A percentile compares a stretch with the other conserved stretches of the same genome.
Conservation (phyloP, 164 flowering plant genomes). For the Cinnamomum micranthum region DNA sequence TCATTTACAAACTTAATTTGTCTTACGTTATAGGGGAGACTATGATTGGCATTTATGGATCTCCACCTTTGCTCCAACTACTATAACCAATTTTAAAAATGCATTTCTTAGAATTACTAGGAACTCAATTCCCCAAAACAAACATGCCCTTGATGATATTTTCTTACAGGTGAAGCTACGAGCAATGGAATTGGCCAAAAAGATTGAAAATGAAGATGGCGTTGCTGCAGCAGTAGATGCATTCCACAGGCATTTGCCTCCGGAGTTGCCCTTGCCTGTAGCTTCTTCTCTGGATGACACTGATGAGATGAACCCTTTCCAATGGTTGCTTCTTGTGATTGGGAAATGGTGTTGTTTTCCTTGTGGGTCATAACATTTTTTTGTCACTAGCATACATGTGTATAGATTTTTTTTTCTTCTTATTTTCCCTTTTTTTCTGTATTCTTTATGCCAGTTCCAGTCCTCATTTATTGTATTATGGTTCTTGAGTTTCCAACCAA, state of each 20-base stretch:
- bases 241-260: slow-evolving; percentile 76
- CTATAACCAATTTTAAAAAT: too few relatives aligned
- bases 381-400: slow-evolving; percentile 1
- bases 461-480: background rate
- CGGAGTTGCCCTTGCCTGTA: slow-evolving; percentile 52
- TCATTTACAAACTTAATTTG: too few relatives aligned
- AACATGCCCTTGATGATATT: background rate
- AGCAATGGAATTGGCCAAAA: slow-evolving; percentile 61
- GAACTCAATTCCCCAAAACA: too few relatives aligned
- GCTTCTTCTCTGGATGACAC: slow-evolving; percentile 30
- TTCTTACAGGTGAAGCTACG: slow-evolving; percentile 53
- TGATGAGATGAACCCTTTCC: slow-evolving; percentile 38
- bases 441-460: slow-evolving; percentile 8
- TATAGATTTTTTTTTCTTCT: background rate
- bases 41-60: too few relatives aligned
- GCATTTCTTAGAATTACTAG: too few relatives aligned
- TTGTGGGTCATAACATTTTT: slow-evolving; percentile 35
- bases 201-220: slow-evolving; percentile 86
- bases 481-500: background rate
- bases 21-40: too few relatives aligned
- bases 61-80: too few relatives aligned
- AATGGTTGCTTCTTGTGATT: slow-evolving; percentile 58
- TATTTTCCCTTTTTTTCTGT: background rate
- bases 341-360: slow-evolving; percentile 57
- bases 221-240: slow-evolving; percentile 87